Conservation (phyloP, 495 filamentous ascomycete genomes). For the Daldinia decipiens region DNA sequence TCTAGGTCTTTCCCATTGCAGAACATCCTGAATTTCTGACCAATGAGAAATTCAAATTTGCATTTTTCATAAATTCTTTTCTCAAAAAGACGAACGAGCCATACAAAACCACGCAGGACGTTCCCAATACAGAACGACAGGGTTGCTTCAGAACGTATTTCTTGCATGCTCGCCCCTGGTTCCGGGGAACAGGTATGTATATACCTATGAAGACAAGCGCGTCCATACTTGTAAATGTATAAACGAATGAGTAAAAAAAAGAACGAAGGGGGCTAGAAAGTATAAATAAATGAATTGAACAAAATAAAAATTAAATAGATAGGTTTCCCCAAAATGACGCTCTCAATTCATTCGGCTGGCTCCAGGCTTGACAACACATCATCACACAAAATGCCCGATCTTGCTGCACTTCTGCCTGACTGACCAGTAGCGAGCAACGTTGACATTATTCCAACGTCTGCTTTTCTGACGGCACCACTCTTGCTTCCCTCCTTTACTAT, state of each 20-base stretch:
- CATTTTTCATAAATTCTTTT: slow-evolving; percentile 31
- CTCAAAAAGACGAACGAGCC: slow-evolving; percentile 19
- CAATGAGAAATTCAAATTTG: slow-evolving; percentile 45
- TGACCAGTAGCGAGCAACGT: slow-evolving; percentile 49
- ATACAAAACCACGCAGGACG: slow-evolving; percentile 16
- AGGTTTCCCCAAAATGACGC: slow-evolving; percentile 33
- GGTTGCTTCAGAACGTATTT: slow-evolving; percentile 37
- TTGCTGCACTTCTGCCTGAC: slow-evolving; percentile 64
- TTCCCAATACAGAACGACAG: slow-evolving; percentile 38
- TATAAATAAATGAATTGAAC: not conserved
- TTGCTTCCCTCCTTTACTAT: slow-evolving; percentile 12
- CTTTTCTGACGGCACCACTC: slow-evolving; percentile 31
- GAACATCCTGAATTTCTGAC: slow-evolving; percentile 40
- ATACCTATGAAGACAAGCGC: slow-evolving; percentile 28
- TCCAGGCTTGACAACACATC: slow-evolving; percentile 49
- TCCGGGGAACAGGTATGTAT: slow-evolving; percentile 4
- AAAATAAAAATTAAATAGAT: slow-evolving; percentile 19
- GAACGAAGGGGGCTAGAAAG: slow-evolving; percentile 9
- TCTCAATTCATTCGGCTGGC: slow-evolving; percentile 35
- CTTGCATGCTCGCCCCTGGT: slow-evolving; percentile 33
- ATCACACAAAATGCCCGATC: slow-evolving; percentile 60
- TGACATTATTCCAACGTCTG: slow-evolving; percentile 39
- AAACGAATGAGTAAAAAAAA: slow-evolving; percentile 1
- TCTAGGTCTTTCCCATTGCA: slow-evolving; percentile 20
- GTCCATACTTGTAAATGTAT: slow-evolving; percentile 8